Evolutionary conservation across 208 protist species (phyloP).

Genomic region (Wallacemonas sp.): DNA sequence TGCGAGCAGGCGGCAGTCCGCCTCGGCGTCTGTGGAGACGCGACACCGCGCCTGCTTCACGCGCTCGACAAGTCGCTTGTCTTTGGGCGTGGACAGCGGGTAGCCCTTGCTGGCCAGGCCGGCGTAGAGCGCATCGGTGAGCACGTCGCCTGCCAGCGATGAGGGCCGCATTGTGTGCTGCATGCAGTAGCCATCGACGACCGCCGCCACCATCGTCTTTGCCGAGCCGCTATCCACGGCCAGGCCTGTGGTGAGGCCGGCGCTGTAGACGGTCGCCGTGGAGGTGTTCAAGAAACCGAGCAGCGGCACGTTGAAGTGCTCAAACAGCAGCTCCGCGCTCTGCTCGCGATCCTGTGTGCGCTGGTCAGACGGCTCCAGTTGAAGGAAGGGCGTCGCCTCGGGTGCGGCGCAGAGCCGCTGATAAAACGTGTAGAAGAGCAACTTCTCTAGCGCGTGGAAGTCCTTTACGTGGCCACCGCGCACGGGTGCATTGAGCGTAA

Average conservation of each 20-base stretch:
- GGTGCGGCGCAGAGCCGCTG: slow-evolving; percentile 58
- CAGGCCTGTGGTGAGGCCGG: slow-evolving; percentile 97
- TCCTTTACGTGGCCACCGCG: slow-evolving; percentile 65
- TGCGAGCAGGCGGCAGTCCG: slow-evolving; percentile 28
- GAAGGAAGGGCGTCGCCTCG: slow-evolving; percentile 75
- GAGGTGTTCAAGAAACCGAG: slow-evolving; percentile 92
- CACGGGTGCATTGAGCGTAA: slow-evolving; percentile 60
- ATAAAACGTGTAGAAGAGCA: slow-evolving; percentile 84
- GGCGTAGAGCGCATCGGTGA: slow-evolving; percentile 79
- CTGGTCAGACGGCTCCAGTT: slow-evolving; percentile 98
- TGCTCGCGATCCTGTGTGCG: slow-evolving; percentile 92
- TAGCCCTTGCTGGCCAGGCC: slow-evolving; percentile 73
- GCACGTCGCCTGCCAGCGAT: slow-evolving; percentile 66
- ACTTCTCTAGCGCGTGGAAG: slow-evolving; percentile 80
- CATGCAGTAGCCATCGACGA: slow-evolving; percentile 96
- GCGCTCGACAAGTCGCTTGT: slow-evolving; percentile 62
- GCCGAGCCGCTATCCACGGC: slow-evolving; percentile 99
- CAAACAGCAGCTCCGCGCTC: slow-evolving; percentile 96
- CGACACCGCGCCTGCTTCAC: slow-evolving; percentile 88
- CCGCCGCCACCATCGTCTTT: slow-evolving; percentile 97
- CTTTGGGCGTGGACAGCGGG: slow-evolving; percentile 86
- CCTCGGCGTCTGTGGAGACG: slow-evolving; percentile 45
- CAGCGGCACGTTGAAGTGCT: slow-evolving; percentile 95
- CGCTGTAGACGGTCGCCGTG: slow-evolving; percentile 97
- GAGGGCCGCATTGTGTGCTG: slow-evolving; percentile 63